Conservation (phyloP, 768 basidiomycete species). For the Leccinum obscurum region DNA sequence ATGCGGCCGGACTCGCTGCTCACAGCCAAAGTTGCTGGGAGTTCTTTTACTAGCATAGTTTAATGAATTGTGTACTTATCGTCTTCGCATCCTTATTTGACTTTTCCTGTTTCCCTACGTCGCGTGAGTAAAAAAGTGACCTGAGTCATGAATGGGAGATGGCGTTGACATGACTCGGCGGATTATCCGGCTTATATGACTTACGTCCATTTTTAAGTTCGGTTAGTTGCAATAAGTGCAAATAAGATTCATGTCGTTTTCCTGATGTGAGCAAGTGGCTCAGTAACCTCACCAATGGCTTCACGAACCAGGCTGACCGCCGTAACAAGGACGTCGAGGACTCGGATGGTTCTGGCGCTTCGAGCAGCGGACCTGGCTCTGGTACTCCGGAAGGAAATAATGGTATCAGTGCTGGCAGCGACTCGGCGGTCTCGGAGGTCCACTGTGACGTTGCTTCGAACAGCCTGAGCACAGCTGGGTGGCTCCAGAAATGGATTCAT, state of each 20-base stretch:
- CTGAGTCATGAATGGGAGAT: not conserved
- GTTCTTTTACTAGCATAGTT: not conserved
- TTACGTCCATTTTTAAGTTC: not conserved
- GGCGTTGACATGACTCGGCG: not conserved
- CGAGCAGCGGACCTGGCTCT: too few relatives aligned
- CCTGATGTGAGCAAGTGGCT: too few relatives aligned
- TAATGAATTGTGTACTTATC: not conserved
- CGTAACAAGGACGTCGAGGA: too few relatives aligned
- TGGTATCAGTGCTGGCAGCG: too few relatives aligned
- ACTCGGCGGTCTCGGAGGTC: too few relatives aligned
- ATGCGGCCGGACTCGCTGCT: not conserved
- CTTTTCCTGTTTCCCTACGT: not conserved
- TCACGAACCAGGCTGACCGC: too few relatives aligned
- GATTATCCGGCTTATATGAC: not conserved
- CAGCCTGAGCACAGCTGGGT: too few relatives aligned
- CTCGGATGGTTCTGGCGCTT: too few relatives aligned
- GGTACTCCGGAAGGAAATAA: too few relatives aligned
- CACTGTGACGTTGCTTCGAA: too few relatives aligned
- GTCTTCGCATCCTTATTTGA: not conserved
- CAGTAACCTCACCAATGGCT: too few relatives aligned
- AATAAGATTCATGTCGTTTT: not conserved
- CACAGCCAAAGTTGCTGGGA: not conserved
- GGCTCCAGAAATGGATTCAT: too few relatives aligned
- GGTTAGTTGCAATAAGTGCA: not conserved
- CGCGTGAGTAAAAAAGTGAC: not conserved